phyloP scores from a whole-genome alignment of 2,329 filamentous ascomycete species.

The Trichoderma hamatum region DNA sequence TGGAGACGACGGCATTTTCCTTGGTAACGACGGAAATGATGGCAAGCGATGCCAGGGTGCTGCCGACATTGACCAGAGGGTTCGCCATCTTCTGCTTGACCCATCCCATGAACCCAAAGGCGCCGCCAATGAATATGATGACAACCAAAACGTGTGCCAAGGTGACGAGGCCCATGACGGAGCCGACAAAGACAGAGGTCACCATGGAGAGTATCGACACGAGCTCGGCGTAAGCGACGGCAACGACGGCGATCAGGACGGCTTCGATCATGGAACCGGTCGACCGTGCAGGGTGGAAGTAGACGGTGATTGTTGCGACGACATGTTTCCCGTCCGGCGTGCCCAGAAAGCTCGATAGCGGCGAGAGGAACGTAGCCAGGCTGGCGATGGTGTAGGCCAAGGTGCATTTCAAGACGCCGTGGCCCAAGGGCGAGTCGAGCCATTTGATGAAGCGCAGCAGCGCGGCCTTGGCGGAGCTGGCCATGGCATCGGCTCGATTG shows the following conservation, averaged over 20 bases:
- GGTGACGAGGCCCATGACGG: constrained; percentile 63
- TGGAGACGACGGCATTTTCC: constrained; percentile 78
- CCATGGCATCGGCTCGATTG: constrained; percentile 18
- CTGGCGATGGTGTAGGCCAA: constrained; percentile 82
- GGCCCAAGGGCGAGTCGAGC: constrained; percentile 68
- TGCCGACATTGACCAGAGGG: constrained; percentile 77
- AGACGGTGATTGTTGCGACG: constrained; percentile 86
- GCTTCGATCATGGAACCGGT: constrained; percentile 86
- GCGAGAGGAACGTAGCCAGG: constrained; percentile 76
- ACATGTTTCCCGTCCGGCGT: constrained; percentile 86
- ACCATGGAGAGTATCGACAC: constrained; percentile 81
- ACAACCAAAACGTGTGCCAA: constrained; percentile 77
- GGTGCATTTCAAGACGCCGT: constrained; percentile 82
- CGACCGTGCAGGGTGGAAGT: constrained; percentile 83
- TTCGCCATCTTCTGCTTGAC: constrained; percentile 74
- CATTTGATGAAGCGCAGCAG: constrained; percentile 45
- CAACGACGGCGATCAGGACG: constrained; percentile 70
- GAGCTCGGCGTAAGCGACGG: constrained; percentile 67
- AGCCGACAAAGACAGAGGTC: constrained; percentile 73
- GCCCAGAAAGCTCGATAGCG: constrained; percentile 72
- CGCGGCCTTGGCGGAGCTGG: constrained; percentile 5
- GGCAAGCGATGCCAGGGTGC: constrained; percentile 78
- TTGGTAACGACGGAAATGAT: constrained; percentile 85
- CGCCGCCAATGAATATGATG: constrained; percentile 77
- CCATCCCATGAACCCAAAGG: constrained; percentile 82